Percentiles rank a stretch among this genome's conserved stretches.
Conservation (phyloP, 352 stramenopile species). For the Blastocystis sp. region DNA sequence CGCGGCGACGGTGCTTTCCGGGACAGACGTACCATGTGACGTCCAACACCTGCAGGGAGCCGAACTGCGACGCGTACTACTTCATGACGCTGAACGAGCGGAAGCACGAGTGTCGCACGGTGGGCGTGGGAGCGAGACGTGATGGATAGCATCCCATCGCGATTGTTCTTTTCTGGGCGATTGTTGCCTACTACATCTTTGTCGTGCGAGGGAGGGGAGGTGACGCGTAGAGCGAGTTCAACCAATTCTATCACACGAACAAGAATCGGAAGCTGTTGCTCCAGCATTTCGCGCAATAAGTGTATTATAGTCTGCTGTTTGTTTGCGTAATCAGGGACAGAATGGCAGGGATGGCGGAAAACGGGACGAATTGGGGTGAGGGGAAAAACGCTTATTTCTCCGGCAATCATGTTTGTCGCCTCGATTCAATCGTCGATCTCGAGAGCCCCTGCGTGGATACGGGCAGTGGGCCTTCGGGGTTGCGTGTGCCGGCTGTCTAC, state of each 20-base stretch:
- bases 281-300: conserved; percentile 6
- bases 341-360: neutral
- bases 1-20: conserved; percentile 11
- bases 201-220: neutral
- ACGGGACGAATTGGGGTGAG: neutral
- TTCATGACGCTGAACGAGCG: conserved; percentile 59
- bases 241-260: conserved; percentile 40
- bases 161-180: conserved; percentile 37
- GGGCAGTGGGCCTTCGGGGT: too few relatives aligned
- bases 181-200: conserved; percentile 49
- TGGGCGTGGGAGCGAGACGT: neutral
- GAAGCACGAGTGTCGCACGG: conserved; percentile 50
- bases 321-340: neutral
- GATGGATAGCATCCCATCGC: conserved; percentile 56
- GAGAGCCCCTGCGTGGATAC: too few relatives aligned
- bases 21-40: conserved; percentile 26
- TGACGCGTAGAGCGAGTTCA: conserved; percentile 50
- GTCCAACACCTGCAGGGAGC: conserved; percentile 34
- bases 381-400: too few relatives aligned
- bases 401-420: too few relatives aligned
- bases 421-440: too few relatives aligned
- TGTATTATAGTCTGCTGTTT: neutral
- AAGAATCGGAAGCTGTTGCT: conserved; percentile 38
- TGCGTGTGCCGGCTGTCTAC: too few relatives aligned
- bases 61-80: conserved; percentile 56